These are phyloP conservation scores for Fusarium verrucosum DNA, from an alignment of 2,329 filamentous ascomycete species.

Conservation along the genomic window DNA sequence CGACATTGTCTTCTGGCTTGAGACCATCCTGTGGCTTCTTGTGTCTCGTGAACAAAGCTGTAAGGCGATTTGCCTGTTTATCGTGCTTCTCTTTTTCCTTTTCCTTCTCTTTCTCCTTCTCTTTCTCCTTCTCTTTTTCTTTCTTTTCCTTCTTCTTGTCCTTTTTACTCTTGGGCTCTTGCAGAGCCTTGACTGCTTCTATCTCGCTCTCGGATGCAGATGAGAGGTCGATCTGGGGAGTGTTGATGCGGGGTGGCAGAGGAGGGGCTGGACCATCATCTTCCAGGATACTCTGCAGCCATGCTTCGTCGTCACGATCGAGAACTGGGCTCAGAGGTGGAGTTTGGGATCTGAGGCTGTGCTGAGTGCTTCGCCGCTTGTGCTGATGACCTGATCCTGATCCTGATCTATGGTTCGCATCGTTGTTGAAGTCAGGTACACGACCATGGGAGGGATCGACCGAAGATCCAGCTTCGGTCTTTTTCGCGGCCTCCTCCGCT, in stretches of 20 bases:
- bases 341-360: slow-evolving; percentile 43
- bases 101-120: slow-evolving; percentile 38
- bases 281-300: slow-evolving; percentile 63
- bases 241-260: slow-evolving; percentile 63
- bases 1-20: slow-evolving; percentile 52
- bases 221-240: slow-evolving; percentile 57
- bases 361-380: slow-evolving; percentile 30
- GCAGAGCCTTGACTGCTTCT: slow-evolving; percentile 44
- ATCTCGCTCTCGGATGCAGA: slow-evolving; percentile 33
- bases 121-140: slow-evolving; percentile 45
- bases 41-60: slow-evolving; percentile 50
- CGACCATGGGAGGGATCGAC: slow-evolving; percentile 22
- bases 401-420: slow-evolving; percentile 16
- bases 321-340: slow-evolving; percentile 57
- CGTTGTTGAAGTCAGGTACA: slow-evolving; percentile 26
- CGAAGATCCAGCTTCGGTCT: slow-evolving; percentile 21
- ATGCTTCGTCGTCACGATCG: slow-evolving; percentile 65
- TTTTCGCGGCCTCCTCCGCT: slow-evolving; percentile 36
- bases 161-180: slow-evolving; percentile 47
- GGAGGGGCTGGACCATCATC: slow-evolving; percentile 60
- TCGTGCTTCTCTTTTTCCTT: slow-evolving; percentile 47
- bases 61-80: slow-evolving; percentile 50
- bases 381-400: slow-evolving; percentile 4
- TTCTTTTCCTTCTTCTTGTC: slow-evolving; percentile 46
- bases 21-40: slow-evolving; percentile 53